Percentiles rank a stretch among this genome's conserved stretches.
Evolutionary conservation across 1,284 basidiomycete species (phyloP).

Genomic region (Marasmius tenuissimus): DNA sequence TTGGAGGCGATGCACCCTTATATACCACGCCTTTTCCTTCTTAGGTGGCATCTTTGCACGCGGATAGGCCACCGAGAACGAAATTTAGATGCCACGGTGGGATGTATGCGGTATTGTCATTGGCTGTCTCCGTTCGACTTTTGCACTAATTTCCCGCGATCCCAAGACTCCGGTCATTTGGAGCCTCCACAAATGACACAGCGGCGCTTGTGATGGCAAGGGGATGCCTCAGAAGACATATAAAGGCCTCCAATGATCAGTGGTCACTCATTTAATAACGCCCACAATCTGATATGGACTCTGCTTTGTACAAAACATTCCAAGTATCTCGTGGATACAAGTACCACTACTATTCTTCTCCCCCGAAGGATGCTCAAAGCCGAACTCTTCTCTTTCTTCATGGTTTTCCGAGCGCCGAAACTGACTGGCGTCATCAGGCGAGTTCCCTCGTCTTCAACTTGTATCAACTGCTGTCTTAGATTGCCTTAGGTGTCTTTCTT

Average conservation of each 20-base stretch:
- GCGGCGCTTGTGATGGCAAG: no score
- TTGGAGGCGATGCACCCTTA: not conserved
- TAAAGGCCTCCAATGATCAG: no score
- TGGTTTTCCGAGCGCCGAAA: conserved; percentile 44
- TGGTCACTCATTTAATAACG: not conserved
- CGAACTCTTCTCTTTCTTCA: conserved; percentile 45
- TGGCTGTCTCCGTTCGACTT: no score
- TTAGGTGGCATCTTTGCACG: no score
- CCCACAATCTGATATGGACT: not conserved
- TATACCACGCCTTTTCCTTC: no score
- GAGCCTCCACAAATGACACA: no score
- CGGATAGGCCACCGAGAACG: no score
- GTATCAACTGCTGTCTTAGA: not conserved
- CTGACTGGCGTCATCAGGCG: conserved; percentile 45
- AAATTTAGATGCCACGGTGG: no score
- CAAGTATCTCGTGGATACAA: conserved; percentile 21
- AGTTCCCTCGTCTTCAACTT: not conserved
- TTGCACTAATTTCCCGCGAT: no score
- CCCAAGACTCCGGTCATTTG: no score
- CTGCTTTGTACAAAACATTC: conserved; percentile 18
- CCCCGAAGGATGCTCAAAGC: conserved; percentile 20
- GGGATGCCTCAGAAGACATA: no score
- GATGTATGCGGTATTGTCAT: no score
- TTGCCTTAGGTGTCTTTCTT: conserved; percentile 30
- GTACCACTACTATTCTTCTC: conserved; percentile 30